phyloP scores from a whole-genome alignment of 257 asterid genomes.

The Nicotiana tomentosiformis region DNA sequence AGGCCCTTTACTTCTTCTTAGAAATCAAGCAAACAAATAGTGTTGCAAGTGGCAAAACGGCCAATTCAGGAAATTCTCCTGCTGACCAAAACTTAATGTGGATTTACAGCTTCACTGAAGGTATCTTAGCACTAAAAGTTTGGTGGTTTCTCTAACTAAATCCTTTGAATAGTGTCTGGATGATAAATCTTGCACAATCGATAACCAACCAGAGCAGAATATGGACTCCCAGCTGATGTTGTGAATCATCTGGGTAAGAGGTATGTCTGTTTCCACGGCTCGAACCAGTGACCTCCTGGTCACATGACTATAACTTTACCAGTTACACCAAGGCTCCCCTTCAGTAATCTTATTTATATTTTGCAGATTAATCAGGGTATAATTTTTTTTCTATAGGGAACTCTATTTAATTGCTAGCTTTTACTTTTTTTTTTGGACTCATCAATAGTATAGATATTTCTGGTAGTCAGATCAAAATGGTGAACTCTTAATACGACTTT shows the following conservation, averaged over 20 bases:
- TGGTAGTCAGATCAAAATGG: too few relatives aligned
- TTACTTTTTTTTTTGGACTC: too few relatives aligned
- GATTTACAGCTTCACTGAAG: not conserved
- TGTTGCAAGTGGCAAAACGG: not conserved
- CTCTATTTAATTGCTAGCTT: too few relatives aligned
- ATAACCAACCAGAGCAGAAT: not conserved
- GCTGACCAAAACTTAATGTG: not conserved
- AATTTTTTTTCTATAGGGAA: too few relatives aligned
- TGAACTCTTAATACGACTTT: too few relatives aligned
- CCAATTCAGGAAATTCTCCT: not conserved
- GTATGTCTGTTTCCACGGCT: not conserved
- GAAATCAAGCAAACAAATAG: slow-evolving; percentile 1
- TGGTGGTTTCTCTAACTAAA: not conserved
- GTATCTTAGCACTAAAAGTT: not conserved
- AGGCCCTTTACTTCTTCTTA: not conserved
- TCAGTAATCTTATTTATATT: too few relatives aligned
- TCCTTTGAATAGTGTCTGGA: not conserved
- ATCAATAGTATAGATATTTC: too few relatives aligned
- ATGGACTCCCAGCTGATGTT: not conserved
- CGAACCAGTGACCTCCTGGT: too few relatives aligned
- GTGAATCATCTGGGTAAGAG: not conserved
- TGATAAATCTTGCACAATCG: not conserved
- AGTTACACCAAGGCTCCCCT: too few relatives aligned
- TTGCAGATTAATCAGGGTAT: too few relatives aligned
- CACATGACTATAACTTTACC: too few relatives aligned